These are phyloP conservation scores for Trichoderma asperelloides DNA, from an alignment of 495 filamentous ascomycete genomes.

Conservation along the genomic window DNA sequence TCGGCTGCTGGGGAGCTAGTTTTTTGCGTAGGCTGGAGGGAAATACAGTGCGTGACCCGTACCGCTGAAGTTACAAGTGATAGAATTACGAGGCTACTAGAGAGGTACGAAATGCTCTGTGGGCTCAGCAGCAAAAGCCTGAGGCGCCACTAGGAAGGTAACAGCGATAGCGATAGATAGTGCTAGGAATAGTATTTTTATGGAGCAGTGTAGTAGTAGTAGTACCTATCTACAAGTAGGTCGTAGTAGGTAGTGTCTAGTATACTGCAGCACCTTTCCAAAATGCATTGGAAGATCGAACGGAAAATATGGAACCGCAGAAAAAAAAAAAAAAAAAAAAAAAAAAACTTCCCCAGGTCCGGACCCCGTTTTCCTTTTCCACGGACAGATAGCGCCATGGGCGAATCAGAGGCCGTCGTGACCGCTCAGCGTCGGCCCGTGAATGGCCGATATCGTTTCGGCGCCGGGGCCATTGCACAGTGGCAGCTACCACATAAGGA, in stretches of 20 bases:
- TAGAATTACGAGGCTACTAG: no score
- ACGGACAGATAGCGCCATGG: background rate
- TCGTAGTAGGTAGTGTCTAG: no score
- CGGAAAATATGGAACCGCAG: background rate
- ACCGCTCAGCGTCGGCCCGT: constrained; percentile 3
- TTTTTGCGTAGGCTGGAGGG: background rate
- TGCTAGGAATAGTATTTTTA: no score
- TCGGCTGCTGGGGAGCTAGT: background rate
- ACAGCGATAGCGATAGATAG: no score
- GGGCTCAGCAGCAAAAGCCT: no score
- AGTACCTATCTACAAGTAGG: no score
- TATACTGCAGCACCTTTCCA: no score
- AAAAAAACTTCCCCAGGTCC: background rate
- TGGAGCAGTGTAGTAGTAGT: no score
- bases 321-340: background rate
- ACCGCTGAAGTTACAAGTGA: no score
- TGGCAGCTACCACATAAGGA: background rate
- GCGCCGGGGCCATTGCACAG: background rate
- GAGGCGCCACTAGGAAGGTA: no score
- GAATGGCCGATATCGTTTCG: background rate
- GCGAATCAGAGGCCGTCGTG: background rate
- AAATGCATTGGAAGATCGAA: no score
- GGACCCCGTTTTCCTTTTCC: background rate
- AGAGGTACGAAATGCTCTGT: no score
- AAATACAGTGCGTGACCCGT: background rate